Percentiles rank a stretch among this genome's conserved stretches.
These are phyloP conservation scores for Tulasnella sp. DNA, from an alignment of 768 basidiomycete species.

Conservation along the genomic window DNA sequence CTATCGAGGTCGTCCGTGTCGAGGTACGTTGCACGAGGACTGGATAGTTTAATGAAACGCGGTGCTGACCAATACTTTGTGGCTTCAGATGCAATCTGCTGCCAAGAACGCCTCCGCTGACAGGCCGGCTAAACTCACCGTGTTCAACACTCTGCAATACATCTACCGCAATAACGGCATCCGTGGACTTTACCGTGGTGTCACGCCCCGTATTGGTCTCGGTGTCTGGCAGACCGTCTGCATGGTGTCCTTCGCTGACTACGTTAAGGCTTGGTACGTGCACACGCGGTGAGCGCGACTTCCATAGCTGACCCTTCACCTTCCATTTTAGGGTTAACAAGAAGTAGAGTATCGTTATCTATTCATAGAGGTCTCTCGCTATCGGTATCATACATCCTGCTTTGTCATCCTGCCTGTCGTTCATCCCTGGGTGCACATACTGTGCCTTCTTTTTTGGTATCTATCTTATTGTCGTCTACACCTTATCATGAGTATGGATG, in stretches of 20 bases:
- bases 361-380: conserved; percentile 10
- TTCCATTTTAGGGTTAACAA: conserved; percentile 30
- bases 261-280: conserved; percentile 78
- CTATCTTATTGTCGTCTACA: conserved; percentile 14
- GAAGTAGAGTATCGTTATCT: conserved; percentile 22
- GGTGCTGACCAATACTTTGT: conserved; percentile 24
- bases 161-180: conserved; percentile 96
- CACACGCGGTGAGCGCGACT: background rate
- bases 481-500: background rate
- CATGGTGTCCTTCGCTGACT: conserved; percentile 98
- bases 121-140: conserved; percentile 87
- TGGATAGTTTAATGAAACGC: background rate
- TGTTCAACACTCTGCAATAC: conserved; percentile 85
- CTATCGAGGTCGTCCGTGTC: conserved; percentile 94
- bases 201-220: conserved; percentile 92
- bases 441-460: conserved; percentile 4
- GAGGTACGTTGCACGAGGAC: conserved; percentile 54
- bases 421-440: background rate
- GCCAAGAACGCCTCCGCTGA: conserved; percentile 73
- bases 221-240: conserved; percentile 98
- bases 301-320: background rate
- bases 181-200: conserved; percentile 94
- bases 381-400: background rate
- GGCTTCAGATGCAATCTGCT: conserved; percentile 94
- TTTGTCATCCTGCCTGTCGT: background rate